Conservation (phyloP, 768 basidiomycete genomes). For the Pleurotus sapidus region DNA sequence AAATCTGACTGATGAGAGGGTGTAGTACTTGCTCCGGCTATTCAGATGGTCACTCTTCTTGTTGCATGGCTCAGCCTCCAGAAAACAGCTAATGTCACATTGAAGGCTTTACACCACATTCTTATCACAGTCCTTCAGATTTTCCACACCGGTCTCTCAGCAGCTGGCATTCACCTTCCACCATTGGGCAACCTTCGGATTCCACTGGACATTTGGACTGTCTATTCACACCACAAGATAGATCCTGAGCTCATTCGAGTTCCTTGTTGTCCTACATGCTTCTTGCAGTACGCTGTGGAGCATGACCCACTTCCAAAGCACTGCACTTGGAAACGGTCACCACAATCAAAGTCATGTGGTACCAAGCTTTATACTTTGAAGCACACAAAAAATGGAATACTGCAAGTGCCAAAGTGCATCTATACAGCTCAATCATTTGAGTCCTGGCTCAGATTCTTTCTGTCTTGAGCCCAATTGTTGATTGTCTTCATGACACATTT, state of each 20-base stretch:
- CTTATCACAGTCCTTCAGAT: conserved; percentile 11
- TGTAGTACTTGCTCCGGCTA: not conserved
- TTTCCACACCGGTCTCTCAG: conserved; percentile 9
- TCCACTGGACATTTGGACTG: conserved; percentile 22
- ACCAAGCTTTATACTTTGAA: conserved; percentile 16
- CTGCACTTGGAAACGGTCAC: conserved; percentile 17
- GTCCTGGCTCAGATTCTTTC: conserved; percentile 25
- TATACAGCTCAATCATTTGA: conserved; percentile 23
- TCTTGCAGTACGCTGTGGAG: conserved; percentile 10
- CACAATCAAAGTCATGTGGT: conserved; percentile 15
- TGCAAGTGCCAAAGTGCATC: conserved; percentile 15
- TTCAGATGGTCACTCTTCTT: conserved; percentile 6
- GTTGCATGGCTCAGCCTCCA: conserved; percentile 18
- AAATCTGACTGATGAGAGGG: not conserved
- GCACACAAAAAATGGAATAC: conserved; percentile 12
- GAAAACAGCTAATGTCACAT: conserved; percentile 11
- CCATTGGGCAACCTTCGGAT: conserved; percentile 6
- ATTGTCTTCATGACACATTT: conserved; percentile 14
- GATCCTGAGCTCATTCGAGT: conserved; percentile 20
- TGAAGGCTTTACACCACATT: conserved; percentile 19
- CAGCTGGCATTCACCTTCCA: conserved; percentile 8
- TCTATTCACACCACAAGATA: conserved; percentile 10
- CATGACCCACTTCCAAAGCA: not conserved
- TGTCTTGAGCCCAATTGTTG: conserved; percentile 19
- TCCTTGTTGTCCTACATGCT: conserved; percentile 25